phyloP scores from a whole-genome alignment of 371 early-diverging fungal genomes.

The Rhizopus sp. region DNA sequence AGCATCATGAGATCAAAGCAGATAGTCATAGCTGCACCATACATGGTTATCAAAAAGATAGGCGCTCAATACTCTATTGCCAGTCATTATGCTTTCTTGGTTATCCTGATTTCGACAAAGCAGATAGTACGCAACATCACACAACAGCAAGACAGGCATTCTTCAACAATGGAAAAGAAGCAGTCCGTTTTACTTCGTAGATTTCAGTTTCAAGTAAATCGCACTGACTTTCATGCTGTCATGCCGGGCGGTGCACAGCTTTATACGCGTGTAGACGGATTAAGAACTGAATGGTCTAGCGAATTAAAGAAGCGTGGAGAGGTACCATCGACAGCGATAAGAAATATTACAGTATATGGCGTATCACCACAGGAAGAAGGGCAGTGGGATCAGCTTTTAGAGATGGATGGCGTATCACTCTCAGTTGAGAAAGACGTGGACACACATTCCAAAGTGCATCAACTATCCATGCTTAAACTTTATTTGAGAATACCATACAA shows the following conservation, averaged over 20 bases:
- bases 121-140: slow-evolving; percentile 1
- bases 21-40: slow-evolving; percentile 10
- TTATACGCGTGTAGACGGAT: slow-evolving; percentile 37
- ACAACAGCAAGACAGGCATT: background rate
- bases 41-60: slow-evolving; percentile 30
- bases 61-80: slow-evolving; percentile 31
- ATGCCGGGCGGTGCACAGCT: slow-evolving; percentile 26
- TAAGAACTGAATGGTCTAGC: slow-evolving; percentile 19
- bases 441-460: slow-evolving; percentile 14
- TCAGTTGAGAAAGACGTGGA: slow-evolving; percentile 25
- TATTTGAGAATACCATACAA: slow-evolving; percentile 45
- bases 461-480: slow-evolving; percentile 27
- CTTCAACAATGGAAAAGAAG: background rate
- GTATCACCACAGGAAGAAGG: slow-evolving; percentile 15
- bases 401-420: slow-evolving; percentile 33
- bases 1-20: slow-evolving; percentile 2
- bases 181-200: slow-evolving; percentile 6
- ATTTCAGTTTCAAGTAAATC: slow-evolving; percentile 36
- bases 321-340: slow-evolving; percentile 15
- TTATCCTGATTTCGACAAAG: slow-evolving; percentile 18
- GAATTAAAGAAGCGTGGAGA: slow-evolving; percentile 7
- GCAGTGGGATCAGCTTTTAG: slow-evolving; percentile 47
- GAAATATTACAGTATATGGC: slow-evolving; percentile 34
- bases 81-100: slow-evolving; percentile 35
- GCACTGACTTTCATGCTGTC: slow-evolving; percentile 26